phyloP scores from a whole-genome alignment of 305 asterid species.

The Fraxinus floribunda region DNA sequence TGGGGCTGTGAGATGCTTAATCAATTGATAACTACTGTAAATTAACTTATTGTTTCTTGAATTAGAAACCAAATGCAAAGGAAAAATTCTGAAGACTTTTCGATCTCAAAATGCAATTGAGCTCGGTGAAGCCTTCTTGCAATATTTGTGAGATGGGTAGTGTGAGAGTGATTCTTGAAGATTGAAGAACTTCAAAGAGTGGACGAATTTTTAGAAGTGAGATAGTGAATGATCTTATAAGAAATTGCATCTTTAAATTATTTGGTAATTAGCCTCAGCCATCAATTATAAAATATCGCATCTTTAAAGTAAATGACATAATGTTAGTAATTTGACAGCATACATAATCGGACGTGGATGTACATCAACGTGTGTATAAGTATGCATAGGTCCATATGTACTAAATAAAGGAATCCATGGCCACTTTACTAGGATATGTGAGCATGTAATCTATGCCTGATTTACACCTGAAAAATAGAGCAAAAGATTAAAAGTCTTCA shows the following conservation, averaged over 20 bases:
- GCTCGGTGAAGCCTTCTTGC: background rate
- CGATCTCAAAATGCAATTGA: background rate
- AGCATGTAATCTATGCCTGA: background rate
- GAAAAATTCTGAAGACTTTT: background rate
- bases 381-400: background rate
- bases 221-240: background rate
- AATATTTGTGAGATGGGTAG: background rate
- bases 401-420: background rate
- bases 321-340: background rate
- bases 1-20: background rate
- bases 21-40: background rate
- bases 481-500: background rate
- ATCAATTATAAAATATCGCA: background rate
- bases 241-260: background rate
- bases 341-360: background rate
- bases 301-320: background rate
- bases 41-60: background rate
- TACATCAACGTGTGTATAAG: background rate
- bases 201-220: background rate
- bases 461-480: background rate
- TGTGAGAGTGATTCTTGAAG: background rate
- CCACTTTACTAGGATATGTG: background rate
- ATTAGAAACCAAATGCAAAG: background rate
- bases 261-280: background rate
- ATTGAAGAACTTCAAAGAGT: background rate